These are phyloP conservation scores for Metschnikowia picachoensis DNA, from an alignment of 805 yeast genomes.

Conservation along the genomic window DNA sequence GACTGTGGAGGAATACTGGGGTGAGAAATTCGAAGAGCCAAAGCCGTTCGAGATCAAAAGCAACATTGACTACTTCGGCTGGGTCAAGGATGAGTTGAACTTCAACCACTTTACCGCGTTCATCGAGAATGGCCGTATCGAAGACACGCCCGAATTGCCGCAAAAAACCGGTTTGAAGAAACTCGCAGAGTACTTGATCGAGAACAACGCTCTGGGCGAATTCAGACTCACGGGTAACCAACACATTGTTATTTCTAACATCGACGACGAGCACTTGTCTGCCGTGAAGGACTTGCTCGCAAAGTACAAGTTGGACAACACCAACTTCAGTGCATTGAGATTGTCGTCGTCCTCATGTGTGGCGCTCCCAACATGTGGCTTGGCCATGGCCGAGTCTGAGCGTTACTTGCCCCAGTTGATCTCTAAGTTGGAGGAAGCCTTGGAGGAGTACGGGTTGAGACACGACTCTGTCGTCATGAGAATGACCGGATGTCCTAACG, in stretches of 20 bases:
- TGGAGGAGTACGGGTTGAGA: constrained; percentile 89
- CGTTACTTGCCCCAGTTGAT: constrained; percentile 83
- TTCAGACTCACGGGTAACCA: constrained; percentile 96
- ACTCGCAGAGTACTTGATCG: constrained; percentile 66
- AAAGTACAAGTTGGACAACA: constrained; percentile 77
- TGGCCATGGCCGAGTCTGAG: constrained; percentile 98
- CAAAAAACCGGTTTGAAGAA: constrained; percentile 83
- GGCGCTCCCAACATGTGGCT: constrained; percentile 97
- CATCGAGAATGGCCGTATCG: constrained; percentile 95
- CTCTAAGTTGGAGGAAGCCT: constrained; percentile 74
- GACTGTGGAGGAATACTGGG: constrained; percentile 82
- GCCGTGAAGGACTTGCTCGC: constrained; percentile 60
- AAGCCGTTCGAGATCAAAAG: constrained; percentile 75
- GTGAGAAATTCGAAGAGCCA: constrained; percentile 66
- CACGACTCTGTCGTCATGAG: constrained; percentile 95
- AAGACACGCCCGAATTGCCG: constrained; percentile 84
- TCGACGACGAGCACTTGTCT: constrained; percentile 64
- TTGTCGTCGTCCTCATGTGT: constrained; percentile 95
- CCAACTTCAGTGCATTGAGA: constrained; percentile 78
- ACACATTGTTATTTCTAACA: constrained; percentile 74
- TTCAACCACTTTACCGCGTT: constrained; percentile 88
- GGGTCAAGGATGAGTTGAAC: constrained; percentile 84
- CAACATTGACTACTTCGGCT: constrained; percentile 88
- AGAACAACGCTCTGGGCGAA: constrained; percentile 60
- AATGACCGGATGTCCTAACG: constrained; percentile 99